These are phyloP conservation scores for Trametes cingulata DNA, from an alignment of 768 basidiomycete genomes.

Conservation along the genomic window DNA sequence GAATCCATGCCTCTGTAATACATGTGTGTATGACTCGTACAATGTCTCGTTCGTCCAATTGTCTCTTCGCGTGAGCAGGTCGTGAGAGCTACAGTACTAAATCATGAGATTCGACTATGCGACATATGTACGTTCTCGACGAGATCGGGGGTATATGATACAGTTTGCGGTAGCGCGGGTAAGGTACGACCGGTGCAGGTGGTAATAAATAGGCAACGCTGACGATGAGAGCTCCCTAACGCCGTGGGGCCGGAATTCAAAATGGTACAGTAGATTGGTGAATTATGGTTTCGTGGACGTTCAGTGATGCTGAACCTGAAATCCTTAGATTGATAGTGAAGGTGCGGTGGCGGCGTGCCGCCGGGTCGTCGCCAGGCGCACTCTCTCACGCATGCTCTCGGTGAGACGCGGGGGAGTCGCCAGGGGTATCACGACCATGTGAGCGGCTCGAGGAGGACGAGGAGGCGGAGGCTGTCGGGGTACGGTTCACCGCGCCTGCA, in stretches of 20 bases:
- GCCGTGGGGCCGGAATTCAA: slow-evolving; percentile 1
- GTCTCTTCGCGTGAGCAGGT: not conserved
- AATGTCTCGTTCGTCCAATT: not conserved
- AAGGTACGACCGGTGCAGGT: slow-evolving; percentile 2
- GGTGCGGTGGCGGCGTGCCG: not conserved
- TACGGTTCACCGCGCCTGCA: not conserved
- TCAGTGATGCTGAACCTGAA: too few relatives aligned
- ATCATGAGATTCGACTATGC: not conserved
- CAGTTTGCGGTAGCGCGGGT: slow-evolving; percentile 8
- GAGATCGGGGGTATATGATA: slow-evolving; percentile 13
- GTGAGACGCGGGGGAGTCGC: slow-evolving; percentile 5
- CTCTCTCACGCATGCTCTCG: slow-evolving; percentile 8
- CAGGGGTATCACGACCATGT: not conserved
- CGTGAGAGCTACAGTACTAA: slow-evolving; percentile 1
- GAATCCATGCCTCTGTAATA: slow-evolving; percentile 4
- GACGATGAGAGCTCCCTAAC: not conserved
- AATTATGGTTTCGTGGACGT: not conserved
- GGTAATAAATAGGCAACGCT: slow-evolving; percentile 9
- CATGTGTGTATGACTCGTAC: slow-evolving; percentile 5
- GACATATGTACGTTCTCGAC: not conserved
- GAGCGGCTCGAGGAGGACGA: slow-evolving; percentile 3
- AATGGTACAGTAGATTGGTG: not conserved
- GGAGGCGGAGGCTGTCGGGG: not conserved
- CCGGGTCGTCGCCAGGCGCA: not conserved
- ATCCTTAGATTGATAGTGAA: not conserved